phyloP scores from a whole-genome alignment of 1,284 basidiomycete genomes.

The Paramarasmius palmivorus region DNA sequence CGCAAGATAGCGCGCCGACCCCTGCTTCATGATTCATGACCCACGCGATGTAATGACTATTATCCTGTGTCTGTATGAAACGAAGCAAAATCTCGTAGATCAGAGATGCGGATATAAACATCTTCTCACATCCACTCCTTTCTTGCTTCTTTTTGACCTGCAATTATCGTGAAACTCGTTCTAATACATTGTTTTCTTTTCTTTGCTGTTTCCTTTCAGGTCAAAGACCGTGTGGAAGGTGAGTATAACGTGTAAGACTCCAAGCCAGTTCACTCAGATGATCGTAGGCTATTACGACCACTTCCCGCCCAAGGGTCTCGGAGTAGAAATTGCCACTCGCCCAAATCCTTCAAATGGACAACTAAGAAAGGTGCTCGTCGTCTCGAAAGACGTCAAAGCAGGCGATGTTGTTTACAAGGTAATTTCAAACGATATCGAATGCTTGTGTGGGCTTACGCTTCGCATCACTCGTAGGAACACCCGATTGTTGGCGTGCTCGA shows the following conservation, averaged over 20 bases:
- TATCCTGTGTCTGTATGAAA: conserved; percentile 10
- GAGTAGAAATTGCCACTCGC: conserved; percentile 58
- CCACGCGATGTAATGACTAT: conserved; percentile 2
- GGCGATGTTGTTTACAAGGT: conserved; percentile 80
- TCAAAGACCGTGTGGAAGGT: conserved; percentile 73
- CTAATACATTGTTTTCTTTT: conserved; percentile 62
- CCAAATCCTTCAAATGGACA: conserved; percentile 36
- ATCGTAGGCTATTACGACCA: conserved; percentile 67
- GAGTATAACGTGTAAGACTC: conserved; percentile 41
- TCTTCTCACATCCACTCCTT: conserved; percentile 16
- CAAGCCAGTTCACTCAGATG: conserved; percentile 26
- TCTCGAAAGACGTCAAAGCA: conserved; percentile 63
- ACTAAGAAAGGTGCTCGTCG: conserved; percentile 57
- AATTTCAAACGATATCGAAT: conserved; percentile 2
- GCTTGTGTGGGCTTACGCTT: neutral
- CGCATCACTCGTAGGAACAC: conserved; percentile 51
- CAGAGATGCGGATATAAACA: conserved; percentile 13
- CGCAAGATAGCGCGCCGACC: conserved; percentile 63
- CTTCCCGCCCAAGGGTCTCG: conserved; percentile 72
- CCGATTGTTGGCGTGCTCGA: conserved; percentile 72
- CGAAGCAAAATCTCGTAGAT: conserved; percentile 5
- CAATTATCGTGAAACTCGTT: conserved; percentile 34
- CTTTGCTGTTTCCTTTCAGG: conserved; percentile 40
- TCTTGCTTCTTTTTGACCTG: conserved; percentile 26
- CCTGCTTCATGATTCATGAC: conserved; percentile 38